Evolutionary conservation across 352 stramenopile species (phyloP).

Genomic region (Hyaloperonospora arabidopsidis): DNA sequence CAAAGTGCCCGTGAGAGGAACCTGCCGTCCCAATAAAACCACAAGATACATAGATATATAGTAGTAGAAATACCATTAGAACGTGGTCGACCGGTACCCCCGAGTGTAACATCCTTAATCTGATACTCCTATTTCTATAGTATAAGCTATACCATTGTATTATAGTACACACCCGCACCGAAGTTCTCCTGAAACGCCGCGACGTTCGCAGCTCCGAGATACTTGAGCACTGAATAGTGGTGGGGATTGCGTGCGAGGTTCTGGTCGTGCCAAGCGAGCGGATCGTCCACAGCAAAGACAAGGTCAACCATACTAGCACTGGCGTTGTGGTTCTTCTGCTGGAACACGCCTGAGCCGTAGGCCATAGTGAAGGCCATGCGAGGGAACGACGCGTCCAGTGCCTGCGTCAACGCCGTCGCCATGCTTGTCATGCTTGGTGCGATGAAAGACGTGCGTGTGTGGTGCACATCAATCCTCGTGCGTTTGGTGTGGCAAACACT

Average conservation of each 20-base stretch:
- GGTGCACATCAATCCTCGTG: too few species aligned
- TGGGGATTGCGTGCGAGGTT: conserved; percentile 68
- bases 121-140: neutral
- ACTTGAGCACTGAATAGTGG: conserved; percentile 80
- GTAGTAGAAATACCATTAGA: neutral
- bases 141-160: conserved; percentile 45
- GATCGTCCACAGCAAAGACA: conserved; percentile 82
- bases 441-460: too few species aligned
- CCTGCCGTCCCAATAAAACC: conserved; percentile 15
- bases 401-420: conserved; percentile 33
- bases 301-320: conserved; percentile 83
- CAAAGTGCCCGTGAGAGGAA: conserved; percentile 45
- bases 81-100: neutral
- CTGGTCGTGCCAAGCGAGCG: conserved; percentile 66
- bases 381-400: conserved; percentile 62
- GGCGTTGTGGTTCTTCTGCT: conserved; percentile 66
- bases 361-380: conserved; percentile 72
- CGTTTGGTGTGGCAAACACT: too few species aligned
- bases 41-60: neutral
- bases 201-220: conserved; percentile 49
- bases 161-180: conserved; percentile 80
- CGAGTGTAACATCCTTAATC: too few species aligned
- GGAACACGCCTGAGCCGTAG: conserved; percentile 79
- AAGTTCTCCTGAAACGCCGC: conserved; percentile 67
- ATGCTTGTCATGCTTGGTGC: conserved; percentile 12